phyloP scores from a whole-genome alignment of 352 stramenopile species.

The Pythium pyrilobum region DNA sequence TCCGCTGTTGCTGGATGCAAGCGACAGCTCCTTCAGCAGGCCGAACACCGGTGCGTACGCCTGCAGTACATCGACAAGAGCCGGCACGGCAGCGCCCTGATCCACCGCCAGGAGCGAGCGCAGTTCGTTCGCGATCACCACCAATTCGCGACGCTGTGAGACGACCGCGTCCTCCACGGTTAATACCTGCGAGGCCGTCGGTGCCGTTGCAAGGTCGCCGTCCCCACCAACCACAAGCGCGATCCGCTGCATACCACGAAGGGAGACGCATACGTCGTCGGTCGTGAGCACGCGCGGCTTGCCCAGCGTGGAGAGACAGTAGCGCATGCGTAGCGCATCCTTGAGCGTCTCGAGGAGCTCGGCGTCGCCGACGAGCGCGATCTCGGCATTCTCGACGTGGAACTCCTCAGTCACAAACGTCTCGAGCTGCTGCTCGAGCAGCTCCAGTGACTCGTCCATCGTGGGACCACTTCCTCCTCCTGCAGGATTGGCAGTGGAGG shows the following conservation, averaged over 20 bases:
- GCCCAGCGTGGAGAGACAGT: constrained; percentile 6
- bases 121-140: not conserved
- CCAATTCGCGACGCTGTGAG: not conserved
- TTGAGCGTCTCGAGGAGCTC: constrained; percentile 37
- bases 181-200: not conserved
- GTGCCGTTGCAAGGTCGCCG: not conserved
- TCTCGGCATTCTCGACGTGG: constrained; percentile 20
- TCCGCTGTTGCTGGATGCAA: not conserved
- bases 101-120: not conserved
- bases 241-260: constrained; percentile 27
- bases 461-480: not conserved
- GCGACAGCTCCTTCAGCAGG: not conserved
- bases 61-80: not conserved
- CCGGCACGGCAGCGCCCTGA: not conserved
- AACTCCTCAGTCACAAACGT: constrained; percentile 41
- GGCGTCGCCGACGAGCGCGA: constrained; percentile 25
- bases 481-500: too few species aligned
- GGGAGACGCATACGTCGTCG: constrained; percentile 18
- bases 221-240: not conserved
- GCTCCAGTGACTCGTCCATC: constrained; percentile 26
- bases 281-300: constrained; percentile 11
- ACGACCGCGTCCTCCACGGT: not conserved
- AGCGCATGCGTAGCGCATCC: constrained; percentile 30
- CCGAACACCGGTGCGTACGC: not conserved
- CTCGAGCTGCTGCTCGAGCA: constrained; percentile 45